phyloP scores from a whole-genome alignment of 176 grass and related monocot genomes.

The Thinopyrum elongatum region DNA sequence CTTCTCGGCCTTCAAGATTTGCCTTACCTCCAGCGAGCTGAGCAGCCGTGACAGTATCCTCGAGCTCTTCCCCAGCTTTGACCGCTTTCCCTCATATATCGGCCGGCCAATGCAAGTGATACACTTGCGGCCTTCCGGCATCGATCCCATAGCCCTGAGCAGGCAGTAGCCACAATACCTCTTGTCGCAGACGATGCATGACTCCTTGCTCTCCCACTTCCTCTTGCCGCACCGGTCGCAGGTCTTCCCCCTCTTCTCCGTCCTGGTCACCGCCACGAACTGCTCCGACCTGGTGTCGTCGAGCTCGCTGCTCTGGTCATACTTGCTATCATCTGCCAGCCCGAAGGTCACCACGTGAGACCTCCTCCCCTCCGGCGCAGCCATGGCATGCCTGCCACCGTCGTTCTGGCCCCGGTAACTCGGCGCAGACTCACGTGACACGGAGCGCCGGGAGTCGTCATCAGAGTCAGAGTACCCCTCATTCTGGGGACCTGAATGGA shows the following conservation, averaged over 20 bases:
- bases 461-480: slow-evolving; percentile 55
- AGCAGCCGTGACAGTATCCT: slow-evolving; percentile 60
- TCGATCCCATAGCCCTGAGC: slow-evolving; percentile 91
- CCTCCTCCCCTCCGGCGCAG: slow-evolving; percentile 39
- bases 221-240: slow-evolving; percentile 76
- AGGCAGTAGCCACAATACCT: slow-evolving; percentile 78
- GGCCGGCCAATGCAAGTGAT: slow-evolving; percentile 74
- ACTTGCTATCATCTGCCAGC: slow-evolving; percentile 36
- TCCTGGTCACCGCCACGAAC: slow-evolving; percentile 50
- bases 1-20: slow-evolving; percentile 89
- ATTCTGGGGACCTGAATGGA: slow-evolving; percentile 38
- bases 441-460: slow-evolving; percentile 41
- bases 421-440: slow-evolving; percentile 34
- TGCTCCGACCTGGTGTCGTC: slow-evolving; percentile 40
- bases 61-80: slow-evolving; percentile 80
- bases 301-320: slow-evolving; percentile 54
- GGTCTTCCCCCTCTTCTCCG: slow-evolving; percentile 46
- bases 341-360: slow-evolving; percentile 69
- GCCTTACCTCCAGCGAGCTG: slow-evolving; percentile 85
- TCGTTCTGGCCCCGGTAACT: slow-evolving; percentile 31
- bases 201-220: slow-evolving; percentile 94
- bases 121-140: slow-evolving; percentile 95
- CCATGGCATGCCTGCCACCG: not conserved
- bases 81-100: slow-evolving; percentile 72
- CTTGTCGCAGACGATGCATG: slow-evolving; percentile 71